Evolutionary conservation across 2,329 filamentous ascomycete genomes (phyloP).

Genomic region (Aspergillus eucalypticola): DNA sequence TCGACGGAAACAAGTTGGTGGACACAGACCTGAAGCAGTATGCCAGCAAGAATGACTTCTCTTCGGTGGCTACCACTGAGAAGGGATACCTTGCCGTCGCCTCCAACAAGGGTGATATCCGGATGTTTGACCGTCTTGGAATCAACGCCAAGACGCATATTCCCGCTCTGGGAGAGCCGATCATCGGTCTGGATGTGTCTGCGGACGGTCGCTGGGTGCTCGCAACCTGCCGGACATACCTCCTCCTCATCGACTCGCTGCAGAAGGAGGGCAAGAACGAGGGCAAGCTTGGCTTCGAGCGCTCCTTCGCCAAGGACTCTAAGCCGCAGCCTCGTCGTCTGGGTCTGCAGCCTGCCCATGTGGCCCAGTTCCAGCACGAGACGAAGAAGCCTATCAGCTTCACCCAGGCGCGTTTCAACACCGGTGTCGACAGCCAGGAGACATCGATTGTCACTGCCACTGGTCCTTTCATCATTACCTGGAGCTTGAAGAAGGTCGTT

Average conservation of each 20-base stretch:
- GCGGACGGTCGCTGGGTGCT: constrained; percentile 95
- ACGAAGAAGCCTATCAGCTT: constrained; percentile 84
- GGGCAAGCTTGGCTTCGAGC: constrained; percentile 97
- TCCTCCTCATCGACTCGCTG: constrained; percentile 86
- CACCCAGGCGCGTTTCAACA: constrained; percentile 92
- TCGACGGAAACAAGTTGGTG: constrained; percentile 88
- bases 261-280: constrained; percentile 95
- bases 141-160: constrained; percentile 98
- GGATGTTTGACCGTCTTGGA: constrained; percentile 91
- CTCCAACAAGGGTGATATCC: constrained; percentile 96
- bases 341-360: constrained; percentile 83
- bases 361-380: constrained; percentile 96
- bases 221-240: constrained; percentile 89
- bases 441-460: constrained; percentile 96
- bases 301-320: constrained; percentile 83
- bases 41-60: constrained; percentile 95
- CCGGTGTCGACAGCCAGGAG: constrained; percentile 75
- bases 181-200: constrained; percentile 91
- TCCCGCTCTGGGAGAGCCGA: constrained; percentile 89
- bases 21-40: constrained; percentile 95
- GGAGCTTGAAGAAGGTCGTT: constrained; percentile 89
- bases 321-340: constrained; percentile 93
- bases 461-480: constrained; percentile 94
- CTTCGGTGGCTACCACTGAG: constrained; percentile 87
- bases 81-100: constrained; percentile 97